Evolutionary conservation across 805 yeast species (phyloP).

Genomic region (Starmerella floris): DNA sequence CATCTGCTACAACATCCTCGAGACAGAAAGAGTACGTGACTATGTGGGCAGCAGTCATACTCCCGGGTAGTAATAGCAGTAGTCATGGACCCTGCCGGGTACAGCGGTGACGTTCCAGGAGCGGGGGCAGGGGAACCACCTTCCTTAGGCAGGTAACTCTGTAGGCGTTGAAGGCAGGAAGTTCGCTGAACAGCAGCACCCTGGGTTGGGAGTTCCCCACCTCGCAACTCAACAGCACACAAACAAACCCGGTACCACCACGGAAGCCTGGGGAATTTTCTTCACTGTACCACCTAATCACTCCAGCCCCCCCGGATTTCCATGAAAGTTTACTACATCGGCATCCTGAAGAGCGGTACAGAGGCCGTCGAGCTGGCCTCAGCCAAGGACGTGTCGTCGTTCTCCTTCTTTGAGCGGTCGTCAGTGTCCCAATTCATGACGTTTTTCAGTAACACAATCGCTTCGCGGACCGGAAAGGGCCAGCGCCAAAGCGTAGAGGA

Average conservation of each 20-base stretch:
- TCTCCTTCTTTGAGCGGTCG: slow-evolving; percentile 75
- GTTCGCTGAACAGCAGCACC: too few relatives aligned
- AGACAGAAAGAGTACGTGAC: too few relatives aligned
- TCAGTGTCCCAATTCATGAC: slow-evolving; percentile 88
- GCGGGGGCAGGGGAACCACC: too few relatives aligned
- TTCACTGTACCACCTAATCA: background rate
- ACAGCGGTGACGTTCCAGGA: too few relatives aligned
- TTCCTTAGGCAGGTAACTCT: too few relatives aligned
- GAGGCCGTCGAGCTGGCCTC: slow-evolving; percentile 61
- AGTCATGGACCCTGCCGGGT: too few relatives aligned
- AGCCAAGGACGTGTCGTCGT: slow-evolving; percentile 71
- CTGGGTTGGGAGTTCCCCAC: background rate
- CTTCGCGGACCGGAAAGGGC: slow-evolving; percentile 75
- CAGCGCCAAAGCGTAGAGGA: slow-evolving; percentile 93
- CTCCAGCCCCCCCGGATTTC: background rate
- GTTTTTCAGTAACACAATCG: slow-evolving; percentile 80
- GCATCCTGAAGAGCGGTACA: slow-evolving; percentile 55
- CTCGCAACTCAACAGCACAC: background rate
- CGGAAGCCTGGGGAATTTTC: too few relatives aligned
- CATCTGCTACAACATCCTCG: too few relatives aligned
- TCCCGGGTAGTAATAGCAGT: too few relatives aligned
- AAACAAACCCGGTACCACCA: too few relatives aligned
- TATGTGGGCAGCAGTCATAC: too few relatives aligned
- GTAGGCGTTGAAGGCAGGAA: too few relatives aligned
- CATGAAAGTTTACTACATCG: slow-evolving; percentile 89